Evolutionary conservation across 768 basidiomycete species (phyloP).

Genomic region (Mycena rebaudengoi): DNA sequence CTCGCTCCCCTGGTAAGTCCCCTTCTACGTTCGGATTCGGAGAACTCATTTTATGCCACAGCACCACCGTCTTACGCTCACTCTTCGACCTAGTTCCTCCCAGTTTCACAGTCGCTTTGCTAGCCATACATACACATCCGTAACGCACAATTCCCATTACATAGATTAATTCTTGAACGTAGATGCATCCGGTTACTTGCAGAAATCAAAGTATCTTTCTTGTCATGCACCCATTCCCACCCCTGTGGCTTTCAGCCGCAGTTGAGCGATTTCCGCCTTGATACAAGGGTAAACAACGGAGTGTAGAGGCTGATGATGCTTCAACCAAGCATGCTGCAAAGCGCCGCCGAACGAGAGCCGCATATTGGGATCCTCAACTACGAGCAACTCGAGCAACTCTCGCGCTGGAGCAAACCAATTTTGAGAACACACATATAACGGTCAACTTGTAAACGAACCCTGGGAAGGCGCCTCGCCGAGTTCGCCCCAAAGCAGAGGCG

Average conservation of each 20-base stretch:
- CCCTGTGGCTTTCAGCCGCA: too few species aligned
- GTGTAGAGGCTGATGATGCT: slow-evolving; percentile 3
- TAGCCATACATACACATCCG: too few species aligned
- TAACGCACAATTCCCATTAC: neutral
- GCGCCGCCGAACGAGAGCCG: slow-evolving; percentile 16
- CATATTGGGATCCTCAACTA: neutral
- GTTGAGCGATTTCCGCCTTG: too few species aligned
- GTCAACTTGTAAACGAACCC: neutral
- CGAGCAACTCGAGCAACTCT: slow-evolving; percentile 15
- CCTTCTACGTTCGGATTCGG: neutral
- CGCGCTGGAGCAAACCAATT: neutral
- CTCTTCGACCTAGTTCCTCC: slow-evolving; percentile 4
- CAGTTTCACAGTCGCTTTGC: too few species aligned
- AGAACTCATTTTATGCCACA: neutral
- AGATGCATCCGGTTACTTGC: neutral
- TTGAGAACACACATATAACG: neutral
- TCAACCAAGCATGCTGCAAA: slow-evolving; percentile 18
- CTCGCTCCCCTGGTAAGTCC: slow-evolving; percentile 66
- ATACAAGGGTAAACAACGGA: neutral
- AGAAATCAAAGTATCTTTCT: too few species aligned
- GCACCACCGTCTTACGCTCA: slow-evolving; percentile 18
- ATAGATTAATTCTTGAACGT: slow-evolving; percentile 13
- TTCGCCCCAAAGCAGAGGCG: too few species aligned
- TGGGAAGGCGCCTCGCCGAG: too few species aligned
- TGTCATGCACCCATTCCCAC: too few species aligned